Conservation (phyloP, 768 basidiomycete genomes). For the Leucosporidium creatinivorum region DNA sequence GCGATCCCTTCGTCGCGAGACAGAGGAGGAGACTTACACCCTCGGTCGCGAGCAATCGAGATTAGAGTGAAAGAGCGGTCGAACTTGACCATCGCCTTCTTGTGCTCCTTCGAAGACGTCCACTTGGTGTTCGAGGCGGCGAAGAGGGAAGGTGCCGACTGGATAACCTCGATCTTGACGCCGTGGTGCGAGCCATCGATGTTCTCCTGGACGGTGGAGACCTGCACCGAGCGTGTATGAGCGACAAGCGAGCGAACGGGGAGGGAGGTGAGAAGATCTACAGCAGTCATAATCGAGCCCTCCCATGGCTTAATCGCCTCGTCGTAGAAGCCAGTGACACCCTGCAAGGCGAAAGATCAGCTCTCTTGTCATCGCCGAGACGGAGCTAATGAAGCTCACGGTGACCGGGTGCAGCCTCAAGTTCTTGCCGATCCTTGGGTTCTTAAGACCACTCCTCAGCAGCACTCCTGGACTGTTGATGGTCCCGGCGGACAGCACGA, state of each 20-base stretch:
- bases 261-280: constrained; percentile 1
- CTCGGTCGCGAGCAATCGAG: constrained; percentile 35
- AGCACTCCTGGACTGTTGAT: constrained; percentile 38
- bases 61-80: constrained; percentile 32
- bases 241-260: too few species aligned
- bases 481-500: constrained; percentile 37
- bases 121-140: constrained; percentile 21
- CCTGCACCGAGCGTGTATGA: neutral
- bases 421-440: constrained; percentile 38
- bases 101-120: constrained; percentile 27
- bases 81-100: constrained; percentile 26
- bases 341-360: neutral
- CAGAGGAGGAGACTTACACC: too few species aligned
- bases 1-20: too few species aligned
- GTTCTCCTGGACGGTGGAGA: constrained; percentile 16
- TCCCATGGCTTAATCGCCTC: constrained; percentile 37
- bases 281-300: constrained; percentile 39
- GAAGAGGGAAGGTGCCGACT: constrained; percentile 21
- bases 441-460: constrained; percentile 36
- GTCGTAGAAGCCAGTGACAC: constrained; percentile 35
- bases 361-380: neutral
- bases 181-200: constrained; percentile 36
- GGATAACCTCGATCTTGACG: constrained; percentile 37
- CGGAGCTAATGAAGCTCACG: neutral
- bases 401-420: constrained; percentile 37